phyloP scores from a whole-genome alignment of 2,329 filamentous ascomycete genomes.

The Cryphonectria naterciae region DNA sequence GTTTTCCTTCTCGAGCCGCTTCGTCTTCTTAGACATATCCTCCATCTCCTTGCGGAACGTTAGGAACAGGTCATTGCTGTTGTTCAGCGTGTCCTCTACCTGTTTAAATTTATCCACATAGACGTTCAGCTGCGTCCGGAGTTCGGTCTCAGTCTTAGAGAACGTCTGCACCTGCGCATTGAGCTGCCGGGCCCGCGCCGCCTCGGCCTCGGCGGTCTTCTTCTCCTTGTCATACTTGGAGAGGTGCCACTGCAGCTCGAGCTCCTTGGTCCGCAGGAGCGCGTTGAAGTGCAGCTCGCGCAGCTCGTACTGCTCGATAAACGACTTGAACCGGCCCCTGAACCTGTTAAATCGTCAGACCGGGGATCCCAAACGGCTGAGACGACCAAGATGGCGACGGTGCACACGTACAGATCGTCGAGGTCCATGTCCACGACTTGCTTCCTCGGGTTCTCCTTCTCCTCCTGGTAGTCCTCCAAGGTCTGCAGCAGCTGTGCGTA shows the following conservation, averaged over 20 bases:
- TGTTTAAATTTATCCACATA: slow-evolving; percentile 99
- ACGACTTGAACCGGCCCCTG: slow-evolving; percentile 87
- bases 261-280: slow-evolving; percentile 88
- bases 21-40: slow-evolving; percentile 99
- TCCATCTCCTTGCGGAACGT: slow-evolving; percentile 99
- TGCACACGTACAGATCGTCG: slow-evolving; percentile 75
- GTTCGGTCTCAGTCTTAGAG: slow-evolving; percentile 91
- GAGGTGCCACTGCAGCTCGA: slow-evolving; percentile 91
- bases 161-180: slow-evolving; percentile 93
- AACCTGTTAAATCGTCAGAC: slow-evolving; percentile 59
- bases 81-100: slow-evolving; percentile 98
- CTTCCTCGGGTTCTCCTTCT: slow-evolving; percentile 81
- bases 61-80: slow-evolving; percentile 95
- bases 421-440: slow-evolving; percentile 83
- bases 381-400: not conserved
- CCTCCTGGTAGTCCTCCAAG: slow-evolving; percentile 84
- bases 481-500: slow-evolving; percentile 80
- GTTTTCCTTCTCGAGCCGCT: slow-evolving; percentile 95
- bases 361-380: slow-evolving; percentile 23
- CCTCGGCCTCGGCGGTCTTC: slow-evolving; percentile 83
- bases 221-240: slow-evolving; percentile 88
- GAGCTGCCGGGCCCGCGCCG: slow-evolving; percentile 78
- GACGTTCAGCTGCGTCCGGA: slow-evolving; percentile 93
- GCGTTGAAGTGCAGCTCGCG: slow-evolving; percentile 94
- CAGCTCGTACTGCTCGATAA: slow-evolving; percentile 95